Evolutionary conservation across 441 rosid genomes (phyloP).

Genomic region (Lepidium campestre): DNA sequence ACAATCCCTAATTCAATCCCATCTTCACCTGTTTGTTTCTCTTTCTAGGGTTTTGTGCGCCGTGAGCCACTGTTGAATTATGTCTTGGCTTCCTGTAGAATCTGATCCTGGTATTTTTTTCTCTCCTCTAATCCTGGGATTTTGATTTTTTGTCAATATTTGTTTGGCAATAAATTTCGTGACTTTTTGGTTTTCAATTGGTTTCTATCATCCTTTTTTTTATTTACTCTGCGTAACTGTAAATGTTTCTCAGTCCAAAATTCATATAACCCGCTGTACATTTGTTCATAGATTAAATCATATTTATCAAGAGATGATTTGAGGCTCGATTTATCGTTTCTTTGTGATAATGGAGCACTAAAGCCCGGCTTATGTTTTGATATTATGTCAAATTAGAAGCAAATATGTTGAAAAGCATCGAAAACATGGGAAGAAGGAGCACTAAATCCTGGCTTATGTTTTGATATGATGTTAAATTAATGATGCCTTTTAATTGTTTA

Average conservation of each 20-base stretch:
- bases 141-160: background rate
- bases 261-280: background rate
- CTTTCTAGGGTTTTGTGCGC: background rate
- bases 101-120: conserved; percentile 28
- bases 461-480: too few species aligned
- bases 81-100: conserved; percentile 33
- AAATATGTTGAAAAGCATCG: background rate
- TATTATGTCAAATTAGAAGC: background rate
- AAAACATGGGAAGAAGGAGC: too few species aligned
- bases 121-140: background rate
- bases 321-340: background rate
- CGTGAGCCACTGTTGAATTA: conserved; percentile 8
- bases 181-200: background rate
- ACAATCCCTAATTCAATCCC: background rate
- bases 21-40: background rate
- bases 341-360: background rate
- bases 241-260: too few species aligned
- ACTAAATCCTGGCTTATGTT: too few species aligned
- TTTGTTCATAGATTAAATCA: background rate
- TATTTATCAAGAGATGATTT: background rate
- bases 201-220: background rate
- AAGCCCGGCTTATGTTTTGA: background rate
- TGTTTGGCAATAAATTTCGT: background rate
- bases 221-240: background rate
- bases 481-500: too few species aligned